Conservation (phyloP, 2,329 filamentous ascomycete genomes). For the Clarireedia homoeocarpa region DNA sequence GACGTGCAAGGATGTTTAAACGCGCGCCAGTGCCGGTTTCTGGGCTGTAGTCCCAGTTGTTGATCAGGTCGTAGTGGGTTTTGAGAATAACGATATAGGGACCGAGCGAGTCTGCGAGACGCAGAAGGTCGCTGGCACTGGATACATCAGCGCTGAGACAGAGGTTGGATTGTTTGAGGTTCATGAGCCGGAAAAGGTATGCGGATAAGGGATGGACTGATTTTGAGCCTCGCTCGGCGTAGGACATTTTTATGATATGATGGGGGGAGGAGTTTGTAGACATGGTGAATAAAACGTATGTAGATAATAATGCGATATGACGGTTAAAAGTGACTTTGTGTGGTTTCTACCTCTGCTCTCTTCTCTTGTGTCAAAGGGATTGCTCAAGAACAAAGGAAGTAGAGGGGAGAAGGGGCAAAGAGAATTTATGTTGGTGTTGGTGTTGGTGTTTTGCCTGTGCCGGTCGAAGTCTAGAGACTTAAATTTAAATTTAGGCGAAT, state of each 20-base stretch:
- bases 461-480: neutral
- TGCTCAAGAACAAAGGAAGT: neutral
- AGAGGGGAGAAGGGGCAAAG: neutral
- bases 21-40: constrained; percentile 55
- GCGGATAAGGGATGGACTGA: constrained; percentile 48
- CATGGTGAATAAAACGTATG: constrained; percentile 11
- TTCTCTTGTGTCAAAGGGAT: neutral
- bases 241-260: constrained; percentile 21
- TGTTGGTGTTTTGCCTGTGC: neutral
- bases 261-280: constrained; percentile 12
- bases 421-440: neutral
- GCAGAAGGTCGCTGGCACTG: constrained; percentile 52
- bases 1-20: constrained; percentile 50
- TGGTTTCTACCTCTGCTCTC: neutral
- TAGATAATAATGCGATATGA: neutral
- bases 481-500: neutral
- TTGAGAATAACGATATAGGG: constrained; percentile 63
- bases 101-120: constrained; percentile 53
- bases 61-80: constrained; percentile 61
- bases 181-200: constrained; percentile 58
- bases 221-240: constrained; percentile 19
- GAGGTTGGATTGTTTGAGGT: constrained; percentile 57
- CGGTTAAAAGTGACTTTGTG: neutral
- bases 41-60: constrained; percentile 58
- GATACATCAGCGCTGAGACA: constrained; percentile 58